Evolutionary conservation across 73 alveolate genomes (phyloP), one percentile per base, ranked within the genome.

Genomic region (Uronychia setigera): DNA sequence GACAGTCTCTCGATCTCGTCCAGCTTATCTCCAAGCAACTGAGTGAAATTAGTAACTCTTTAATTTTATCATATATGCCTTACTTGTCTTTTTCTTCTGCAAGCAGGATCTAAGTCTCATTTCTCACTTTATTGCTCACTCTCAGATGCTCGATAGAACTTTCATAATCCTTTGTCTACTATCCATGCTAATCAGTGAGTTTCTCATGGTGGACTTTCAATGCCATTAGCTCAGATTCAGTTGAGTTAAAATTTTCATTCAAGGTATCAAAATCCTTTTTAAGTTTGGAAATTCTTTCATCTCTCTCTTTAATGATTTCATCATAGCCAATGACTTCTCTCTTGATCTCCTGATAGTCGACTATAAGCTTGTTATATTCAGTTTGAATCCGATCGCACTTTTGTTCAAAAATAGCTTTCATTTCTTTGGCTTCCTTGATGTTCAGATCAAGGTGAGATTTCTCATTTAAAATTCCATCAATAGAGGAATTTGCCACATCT

Each of bases 91-190:
- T 80, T 77, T 85, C 86, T 46, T 90, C 95, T n/a, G 78, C 58
- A 26, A 90, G 78, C 60, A 85, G 78, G 0, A 85, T 32, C 13
- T 90, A 91, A 27, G 31, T 59, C 14, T 90, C 95, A 59, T 90
- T 86, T 29, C 95, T 33, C 27, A 77, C 92, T 59, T 90, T 90
- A 33, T 90, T 90, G 1, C 92, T 90, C 19, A 90, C 60, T 67
- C 81, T 87, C 33, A 90, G 81, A 60, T 90, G 84, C 67, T 85
- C 87, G 9, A 85, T 85, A 9, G 88, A 78, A 31, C 83, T 91
- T 28, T 84, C 88, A 26, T 76, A 82, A 35, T 90, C 92, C 29
- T 28, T 74, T 34, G 29, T 30, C 32, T 74, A 79, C 28, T 60
- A 26, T n/a, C 85, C 85, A 57, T 79, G 80, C 67, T 80, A 34